These are phyloP conservation scores for Cordyceps cateniannulata DNA, from an alignment of 2,329 filamentous ascomycete genomes.

Conservation along the genomic window DNA sequence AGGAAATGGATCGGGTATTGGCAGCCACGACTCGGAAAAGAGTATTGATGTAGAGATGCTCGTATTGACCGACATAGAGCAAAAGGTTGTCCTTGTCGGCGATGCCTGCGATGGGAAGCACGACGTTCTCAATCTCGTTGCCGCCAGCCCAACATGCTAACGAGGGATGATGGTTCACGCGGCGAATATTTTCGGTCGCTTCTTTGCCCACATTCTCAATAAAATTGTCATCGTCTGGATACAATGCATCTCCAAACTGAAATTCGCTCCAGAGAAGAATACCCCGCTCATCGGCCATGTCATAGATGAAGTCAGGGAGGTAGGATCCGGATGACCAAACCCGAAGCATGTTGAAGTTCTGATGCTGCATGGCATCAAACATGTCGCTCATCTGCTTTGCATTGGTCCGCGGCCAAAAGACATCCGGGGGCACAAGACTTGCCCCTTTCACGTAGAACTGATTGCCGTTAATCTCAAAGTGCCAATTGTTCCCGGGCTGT, in stretches of 20 bases:
- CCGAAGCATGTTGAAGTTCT: constrained; percentile 58
- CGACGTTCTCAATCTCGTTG: constrained; percentile 55
- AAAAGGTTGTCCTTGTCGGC: background rate
- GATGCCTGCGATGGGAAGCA: constrained; percentile 27
- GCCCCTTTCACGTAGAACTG: constrained; percentile 59
- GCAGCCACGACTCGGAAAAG: constrained; percentile 6
- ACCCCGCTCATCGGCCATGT: constrained; percentile 54
- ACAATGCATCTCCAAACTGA: constrained; percentile 54
- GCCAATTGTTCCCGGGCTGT: constrained; percentile 37
- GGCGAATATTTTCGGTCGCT: constrained; percentile 53
- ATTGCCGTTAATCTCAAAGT: constrained; percentile 60
- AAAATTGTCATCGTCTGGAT: constrained; percentile 47
- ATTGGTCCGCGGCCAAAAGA: constrained; percentile 57
- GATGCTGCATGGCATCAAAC: constrained; percentile 40
- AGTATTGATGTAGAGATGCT: constrained; percentile 9
- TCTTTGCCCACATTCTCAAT: constrained; percentile 50
- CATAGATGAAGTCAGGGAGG: constrained; percentile 55
- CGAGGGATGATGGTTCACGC: constrained; percentile 54
- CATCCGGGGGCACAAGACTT: constrained; percentile 57
- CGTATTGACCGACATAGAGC: constrained; percentile 7
- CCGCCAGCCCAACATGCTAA: constrained; percentile 48
- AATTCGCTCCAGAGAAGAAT: constrained; percentile 59
- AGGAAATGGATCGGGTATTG: constrained; percentile 10
- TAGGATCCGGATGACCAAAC: constrained; percentile 57
- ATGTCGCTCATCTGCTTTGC: constrained; percentile 41